Conservation (phyloP, 2,329 filamentous ascomycete species). For the Raffaelea ambrosiae region DNA sequence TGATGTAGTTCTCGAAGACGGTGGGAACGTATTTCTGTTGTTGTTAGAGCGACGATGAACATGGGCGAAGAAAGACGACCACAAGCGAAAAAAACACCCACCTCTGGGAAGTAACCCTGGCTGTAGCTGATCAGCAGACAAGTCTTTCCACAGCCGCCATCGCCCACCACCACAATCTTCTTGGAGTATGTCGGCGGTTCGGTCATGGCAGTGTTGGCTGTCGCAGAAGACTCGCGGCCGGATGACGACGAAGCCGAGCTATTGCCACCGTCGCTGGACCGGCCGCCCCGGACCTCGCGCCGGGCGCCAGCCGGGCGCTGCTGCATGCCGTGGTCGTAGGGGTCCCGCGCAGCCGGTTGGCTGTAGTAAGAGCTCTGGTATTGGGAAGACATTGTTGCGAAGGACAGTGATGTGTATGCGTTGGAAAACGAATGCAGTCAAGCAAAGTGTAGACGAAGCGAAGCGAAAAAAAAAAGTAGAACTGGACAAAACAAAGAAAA, state of each 20-base stretch:
- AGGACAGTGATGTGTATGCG: too few relatives aligned
- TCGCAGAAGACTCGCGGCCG: conserved; percentile 68
- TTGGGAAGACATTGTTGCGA: conserved; percentile 40
- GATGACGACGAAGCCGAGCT: conserved; percentile 71
- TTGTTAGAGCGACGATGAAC: not conserved
- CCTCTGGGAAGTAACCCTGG: conserved; percentile 98
- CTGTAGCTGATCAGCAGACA: conserved; percentile 98
- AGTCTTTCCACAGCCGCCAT: conserved; percentile 97
- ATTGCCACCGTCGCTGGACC: conserved; percentile 85
- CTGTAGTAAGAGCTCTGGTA: conserved; percentile 47
- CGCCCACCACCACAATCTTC: conserved; percentile 97
- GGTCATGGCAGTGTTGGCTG: conserved; percentile 57
- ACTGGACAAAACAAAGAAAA: too few relatives aligned
- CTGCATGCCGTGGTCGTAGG: conserved; percentile 30
- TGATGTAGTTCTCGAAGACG: conserved; percentile 99
- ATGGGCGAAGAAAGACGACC: not conserved
- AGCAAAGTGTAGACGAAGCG: not conserved
- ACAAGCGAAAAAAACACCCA: conserved; percentile 27
- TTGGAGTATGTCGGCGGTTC: conserved; percentile 92
- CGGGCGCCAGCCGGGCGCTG: conserved; percentile 24
- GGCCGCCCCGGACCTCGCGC: conserved; percentile 42
- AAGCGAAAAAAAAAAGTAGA: not conserved
- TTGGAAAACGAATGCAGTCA: too few relatives aligned
- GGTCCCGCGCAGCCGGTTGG: conserved; percentile 27
- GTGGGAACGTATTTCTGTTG: conserved; percentile 96